Conservation (phyloP, 768 basidiomycete species). For the Fistulinella prunicolor region DNA sequence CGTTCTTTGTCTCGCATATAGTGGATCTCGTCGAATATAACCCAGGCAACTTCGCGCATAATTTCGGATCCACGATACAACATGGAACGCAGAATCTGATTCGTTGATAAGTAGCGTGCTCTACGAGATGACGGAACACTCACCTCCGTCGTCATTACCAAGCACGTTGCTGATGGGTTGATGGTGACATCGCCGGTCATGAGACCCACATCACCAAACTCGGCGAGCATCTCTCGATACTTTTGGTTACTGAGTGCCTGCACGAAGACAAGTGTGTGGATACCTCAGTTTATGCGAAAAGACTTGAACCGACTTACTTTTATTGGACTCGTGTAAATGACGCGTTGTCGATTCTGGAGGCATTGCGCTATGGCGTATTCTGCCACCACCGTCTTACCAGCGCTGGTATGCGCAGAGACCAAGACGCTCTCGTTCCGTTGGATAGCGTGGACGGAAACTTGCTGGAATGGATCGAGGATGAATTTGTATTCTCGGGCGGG, state of each 20-base stretch:
- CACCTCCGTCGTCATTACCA: slow-evolving; percentile 99
- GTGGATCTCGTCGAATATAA: slow-evolving; percentile 98
- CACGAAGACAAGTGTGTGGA: slow-evolving; percentile 17
- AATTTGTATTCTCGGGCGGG: slow-evolving; percentile 95
- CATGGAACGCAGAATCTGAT: slow-evolving; percentile 96
- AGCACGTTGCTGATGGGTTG: slow-evolving; percentile 92
- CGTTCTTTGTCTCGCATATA: slow-evolving; percentile 99
- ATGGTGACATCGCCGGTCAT: slow-evolving; percentile 99
- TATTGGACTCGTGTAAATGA: slow-evolving; percentile 99
- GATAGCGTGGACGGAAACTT: slow-evolving; percentile 91
- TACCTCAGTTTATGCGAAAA: slow-evolving; percentile 10
- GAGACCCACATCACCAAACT: slow-evolving; percentile 96
- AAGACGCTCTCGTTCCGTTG: slow-evolving; percentile 97
- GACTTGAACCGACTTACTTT: slow-evolving; percentile 62
- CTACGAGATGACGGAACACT: background rate
- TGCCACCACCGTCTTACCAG: slow-evolving; percentile 98
- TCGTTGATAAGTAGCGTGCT: background rate
- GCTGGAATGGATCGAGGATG: slow-evolving; percentile 95
- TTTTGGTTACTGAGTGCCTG: slow-evolving; percentile 99
- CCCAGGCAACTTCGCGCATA: slow-evolving; percentile 99
- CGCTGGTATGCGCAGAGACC: slow-evolving; percentile 97
- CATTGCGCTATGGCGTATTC: slow-evolving; percentile 99
- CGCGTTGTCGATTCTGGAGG: slow-evolving; percentile 89
- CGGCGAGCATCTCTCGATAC: slow-evolving; percentile 95
- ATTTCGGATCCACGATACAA: slow-evolving; percentile 97